These are phyloP conservation scores for Heracleum sosnowskyi DNA, from an alignment of 129 eudicot genomes.

Conservation along the genomic window DNA sequence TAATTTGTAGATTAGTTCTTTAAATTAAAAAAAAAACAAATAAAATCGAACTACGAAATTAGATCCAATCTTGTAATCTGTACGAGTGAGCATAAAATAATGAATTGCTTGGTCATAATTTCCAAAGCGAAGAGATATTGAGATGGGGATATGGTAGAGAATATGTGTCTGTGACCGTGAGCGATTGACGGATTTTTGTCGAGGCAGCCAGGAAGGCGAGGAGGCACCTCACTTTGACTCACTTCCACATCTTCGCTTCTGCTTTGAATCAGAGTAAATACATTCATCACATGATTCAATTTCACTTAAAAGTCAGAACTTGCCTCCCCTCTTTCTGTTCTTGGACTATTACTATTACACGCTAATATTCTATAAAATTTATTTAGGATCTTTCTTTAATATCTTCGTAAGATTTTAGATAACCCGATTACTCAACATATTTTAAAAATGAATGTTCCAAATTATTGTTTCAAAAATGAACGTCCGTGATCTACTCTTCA, in stretches of 20 bases:
- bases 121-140: not conserved
- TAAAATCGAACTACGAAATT: not conserved
- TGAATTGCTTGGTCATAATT: not conserved
- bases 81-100: not conserved
- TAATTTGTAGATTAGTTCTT: not conserved
- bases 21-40: no score
- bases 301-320: not conserved
- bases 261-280: not conserved
- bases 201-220: not conserved
- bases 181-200: not conserved
- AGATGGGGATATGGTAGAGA: no score
- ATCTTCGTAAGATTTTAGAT: no score
- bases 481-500: no score
- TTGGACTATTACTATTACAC: not conserved
- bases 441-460: no score
- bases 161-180: not conserved
- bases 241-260: not conserved
- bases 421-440: no score
- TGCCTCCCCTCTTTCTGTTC: not conserved
- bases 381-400: no score
- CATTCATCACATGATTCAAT: not conserved
- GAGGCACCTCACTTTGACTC: constrained; percentile 4
- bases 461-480: no score
- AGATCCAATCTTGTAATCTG: not conserved
- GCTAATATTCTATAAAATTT: no score